Conservation (phyloP, 805 yeast species). For the Hemisphaericaspora nanyangensis region DNA sequence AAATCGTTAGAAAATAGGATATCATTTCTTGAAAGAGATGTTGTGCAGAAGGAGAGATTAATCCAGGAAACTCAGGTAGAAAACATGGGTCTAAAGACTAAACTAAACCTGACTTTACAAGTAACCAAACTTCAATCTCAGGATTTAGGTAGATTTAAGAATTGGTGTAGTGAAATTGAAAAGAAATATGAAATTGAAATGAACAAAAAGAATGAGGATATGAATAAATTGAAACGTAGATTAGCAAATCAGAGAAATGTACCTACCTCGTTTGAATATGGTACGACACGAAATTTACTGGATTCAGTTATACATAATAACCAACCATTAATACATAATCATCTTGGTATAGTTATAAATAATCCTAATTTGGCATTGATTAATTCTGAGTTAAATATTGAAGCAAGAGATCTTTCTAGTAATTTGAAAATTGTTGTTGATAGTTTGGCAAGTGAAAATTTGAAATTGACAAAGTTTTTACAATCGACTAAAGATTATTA, state of each 20-base stretch:
- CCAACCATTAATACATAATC: conserved; percentile 30
- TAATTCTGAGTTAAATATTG: conserved; percentile 2
- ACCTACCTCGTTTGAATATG: conserved; percentile 25
- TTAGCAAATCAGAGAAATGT: conserved; percentile 28
- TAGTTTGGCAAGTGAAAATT: conserved; percentile 33
- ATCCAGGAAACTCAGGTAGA: conserved; percentile 18
- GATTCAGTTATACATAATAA: conserved; percentile 15
- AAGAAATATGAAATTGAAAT: conserved; percentile 33
- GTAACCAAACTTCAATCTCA: conserved; percentile 24
- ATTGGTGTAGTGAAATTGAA: conserved; percentile 26
- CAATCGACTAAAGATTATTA: conserved; percentile 26
- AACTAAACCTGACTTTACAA: conserved; percentile 15
- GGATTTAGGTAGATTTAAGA: conserved; percentile 26
- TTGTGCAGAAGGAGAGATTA: conserved; percentile 7
- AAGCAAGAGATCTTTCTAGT: conserved; percentile 4
- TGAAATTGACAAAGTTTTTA: conserved; percentile 30
- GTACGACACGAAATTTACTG: conserved; percentile 15
- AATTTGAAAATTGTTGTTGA: conserved; percentile 28
- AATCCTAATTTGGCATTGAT: neutral
- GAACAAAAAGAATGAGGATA: conserved; percentile 28
- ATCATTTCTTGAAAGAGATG: conserved; percentile 17
- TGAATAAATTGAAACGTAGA: conserved; percentile 30
- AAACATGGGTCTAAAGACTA: conserved; percentile 12
- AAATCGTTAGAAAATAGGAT: conserved; percentile 19
- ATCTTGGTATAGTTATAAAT: conserved; percentile 12